Evolutionary conservation across 139 green algal genomes (phyloP).

Genomic region (Diplosphaera chodatii): DNA sequence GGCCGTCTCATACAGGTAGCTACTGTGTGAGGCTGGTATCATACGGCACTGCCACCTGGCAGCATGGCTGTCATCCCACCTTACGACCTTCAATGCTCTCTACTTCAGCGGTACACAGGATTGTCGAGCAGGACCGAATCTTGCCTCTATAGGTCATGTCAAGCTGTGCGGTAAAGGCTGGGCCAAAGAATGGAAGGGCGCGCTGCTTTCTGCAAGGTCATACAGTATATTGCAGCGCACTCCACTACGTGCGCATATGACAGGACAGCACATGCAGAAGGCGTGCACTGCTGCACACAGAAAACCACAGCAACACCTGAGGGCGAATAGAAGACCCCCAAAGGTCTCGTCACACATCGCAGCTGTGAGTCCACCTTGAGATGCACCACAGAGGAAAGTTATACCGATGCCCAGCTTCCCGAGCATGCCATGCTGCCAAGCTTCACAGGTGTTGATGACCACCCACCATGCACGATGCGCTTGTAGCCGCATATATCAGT

Average conservation of each 20-base stretch:
- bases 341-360: slow-evolving; percentile 70
- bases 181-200: slow-evolving; percentile 25
- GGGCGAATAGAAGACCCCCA: slow-evolving; percentile 35
- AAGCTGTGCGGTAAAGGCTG: slow-evolving; percentile 42
- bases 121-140: slow-evolving; percentile 24
- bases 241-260: no score
- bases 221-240: no score
- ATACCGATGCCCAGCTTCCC: no score
- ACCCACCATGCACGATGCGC: background rate
- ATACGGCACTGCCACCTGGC: no score
- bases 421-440: no score
- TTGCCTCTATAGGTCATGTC: slow-evolving; percentile 9
- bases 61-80: slow-evolving; percentile 32
- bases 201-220: slow-evolving; percentile 8
- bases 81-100: slow-evolving; percentile 60
- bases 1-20: no score
- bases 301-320: slow-evolving; percentile 4
- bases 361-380: slow-evolving; percentile 37
- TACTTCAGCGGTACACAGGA: slow-evolving; percentile 58
- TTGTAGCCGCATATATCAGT: slow-evolving; percentile 1
- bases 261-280: no score
- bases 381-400: background rate
- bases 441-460: no score
- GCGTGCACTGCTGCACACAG: no score
- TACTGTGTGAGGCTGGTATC: no score